Evolutionary conservation across 2,329 filamentous ascomycete species (phyloP).

Genomic region (Claviceps spartinae): DNA sequence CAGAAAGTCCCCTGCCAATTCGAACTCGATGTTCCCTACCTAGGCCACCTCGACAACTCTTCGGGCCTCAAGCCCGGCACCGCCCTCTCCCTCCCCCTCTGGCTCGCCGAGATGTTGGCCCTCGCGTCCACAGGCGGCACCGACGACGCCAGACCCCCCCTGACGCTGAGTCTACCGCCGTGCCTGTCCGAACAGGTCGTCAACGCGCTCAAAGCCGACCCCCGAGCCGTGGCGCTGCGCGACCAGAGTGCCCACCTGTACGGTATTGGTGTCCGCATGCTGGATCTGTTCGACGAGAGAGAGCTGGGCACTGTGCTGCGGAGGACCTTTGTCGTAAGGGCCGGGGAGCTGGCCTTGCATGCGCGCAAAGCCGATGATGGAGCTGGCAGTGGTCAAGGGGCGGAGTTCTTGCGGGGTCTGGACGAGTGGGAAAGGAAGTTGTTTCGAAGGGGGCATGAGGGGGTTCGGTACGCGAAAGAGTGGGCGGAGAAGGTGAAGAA

Average conservation of each 20-base stretch:
- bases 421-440: slow-evolving; percentile 79
- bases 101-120: slow-evolving; percentile 89
- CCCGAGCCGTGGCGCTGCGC: slow-evolving; percentile 70
- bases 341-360: slow-evolving; percentile 74
- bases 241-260: slow-evolving; percentile 82
- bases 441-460: slow-evolving; percentile 63
- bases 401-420: slow-evolving; percentile 74
- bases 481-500: slow-evolving; percentile 50
- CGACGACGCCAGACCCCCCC: slow-evolving; percentile 41
- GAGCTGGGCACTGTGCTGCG: slow-evolving; percentile 62
- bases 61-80: slow-evolving; percentile 66
- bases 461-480: slow-evolving; percentile 52
- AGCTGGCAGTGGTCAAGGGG: slow-evolving; percentile 43
- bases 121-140: slow-evolving; percentile 41
- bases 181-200: slow-evolving; percentile 68
- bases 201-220: slow-evolving; percentile 82
- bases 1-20: slow-evolving; percentile 95
- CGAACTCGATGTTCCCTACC: slow-evolving; percentile 72
- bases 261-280: slow-evolving; percentile 66
- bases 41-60: slow-evolving; percentile 84
- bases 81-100: slow-evolving; percentile 71
- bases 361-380: slow-evolving; percentile 67
- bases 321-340: slow-evolving; percentile 68
- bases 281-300: slow-evolving; percentile 78
- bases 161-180: slow-evolving; percentile 69